Base-by-base conservation (phyloP, 306 rosid genomes). In the Cucumis melo region DNA sequence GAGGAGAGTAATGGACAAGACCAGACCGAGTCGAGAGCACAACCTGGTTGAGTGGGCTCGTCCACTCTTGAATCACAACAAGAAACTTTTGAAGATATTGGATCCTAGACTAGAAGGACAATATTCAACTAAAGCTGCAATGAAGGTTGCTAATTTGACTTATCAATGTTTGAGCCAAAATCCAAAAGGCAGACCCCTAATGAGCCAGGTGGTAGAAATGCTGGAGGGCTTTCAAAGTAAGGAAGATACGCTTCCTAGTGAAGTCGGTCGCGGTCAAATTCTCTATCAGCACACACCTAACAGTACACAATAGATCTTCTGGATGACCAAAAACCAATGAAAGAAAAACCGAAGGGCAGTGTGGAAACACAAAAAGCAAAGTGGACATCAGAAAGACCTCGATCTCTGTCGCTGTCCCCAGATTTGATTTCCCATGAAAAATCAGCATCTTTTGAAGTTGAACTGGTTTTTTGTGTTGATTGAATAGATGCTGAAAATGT, bases 1-100 rank as follows among this genome's bases (percentile, higher is more conserved):
- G 75, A 86, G 88, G 76, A 85, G 83, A 83, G 92, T 90, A 73
- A 79, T 90, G 80, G 96, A 90, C 90, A 90, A 90, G 85, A 88
- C 89, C 80, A 85, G 92, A 79, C 90, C 92, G 19, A 90, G 92
- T 80, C 86, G 91, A 81, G 92, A 90, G 78, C 85, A 90, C 78
- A 90, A 90, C 87, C 78, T 90, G 83, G 96, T 90, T 29, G 92
- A 90, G 81, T 90, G 96, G 96, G 92, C 96, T 15, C 92, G 90
- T 17, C 96, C 96, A 0, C 79, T 90, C 61, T 74, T 90, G 83
- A 85, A 80, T 84, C 86, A 89, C 82, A 90, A 90, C 36, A 90
- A 86, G 70, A 90, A 88, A 78, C 74, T 90, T 6, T 55, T 86
- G 74, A 85, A 78, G 79, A 90, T 90, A 63, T 56, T 90, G 78